Base-by-base conservation (phyloP, 2,329 filamentous ascomycete species). In the Ophiostoma sp. region DNA sequence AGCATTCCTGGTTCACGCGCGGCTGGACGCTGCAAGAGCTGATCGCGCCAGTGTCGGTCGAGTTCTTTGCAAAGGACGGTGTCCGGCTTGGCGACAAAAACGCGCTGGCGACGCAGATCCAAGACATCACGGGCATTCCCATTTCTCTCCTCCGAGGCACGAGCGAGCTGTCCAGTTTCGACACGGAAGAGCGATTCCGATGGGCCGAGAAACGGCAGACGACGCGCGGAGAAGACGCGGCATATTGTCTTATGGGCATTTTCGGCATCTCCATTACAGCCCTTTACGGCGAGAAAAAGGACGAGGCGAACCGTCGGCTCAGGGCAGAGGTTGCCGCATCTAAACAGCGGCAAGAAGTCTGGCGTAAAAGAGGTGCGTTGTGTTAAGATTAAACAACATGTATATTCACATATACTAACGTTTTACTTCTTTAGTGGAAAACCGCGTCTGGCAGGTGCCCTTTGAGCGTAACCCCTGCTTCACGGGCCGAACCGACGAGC, bases 391-490 rank as follows among this genome's bases (percentile, higher is more conserved):
- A 42, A 42, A 42, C 39, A 42, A 42, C 12, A 42, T 42, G 12
- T 12, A 42, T 42, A 12, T 12, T 42, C 12, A 42, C 12, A 42
- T 42, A 12, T 6, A 42, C 39, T 42, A 42, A 42, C 39, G 39
- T n/a, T n/a, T n/a, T n/a, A n/a, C n/a, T 31, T n/a, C n/a, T 17
- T 48, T 52, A 70, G 69, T 8, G 11, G 66, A 70, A 7, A 59
- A 57, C 17, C 52, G 66, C 7, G 6, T 28, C 1, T 75, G 61
- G 52, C 17, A 61, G 2, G 73, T 80, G 33, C 76, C 77, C 5
- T 79, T 80, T 45, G 76, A 72, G 19, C 76, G 76, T 2, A 80
- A 80, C 52, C 33, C 73, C 31, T 50, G 69, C 15, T 81, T 81
- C 64, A 74, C 79, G 9, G 78, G 79, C 5, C 76, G 79, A 0